Percentiles rank a stretch among this genome's conserved stretches.
Evolutionary conservation across 2,329 filamentous ascomycete genomes (phyloP).

Genomic region (Pyrenochaeta sp.): DNA sequence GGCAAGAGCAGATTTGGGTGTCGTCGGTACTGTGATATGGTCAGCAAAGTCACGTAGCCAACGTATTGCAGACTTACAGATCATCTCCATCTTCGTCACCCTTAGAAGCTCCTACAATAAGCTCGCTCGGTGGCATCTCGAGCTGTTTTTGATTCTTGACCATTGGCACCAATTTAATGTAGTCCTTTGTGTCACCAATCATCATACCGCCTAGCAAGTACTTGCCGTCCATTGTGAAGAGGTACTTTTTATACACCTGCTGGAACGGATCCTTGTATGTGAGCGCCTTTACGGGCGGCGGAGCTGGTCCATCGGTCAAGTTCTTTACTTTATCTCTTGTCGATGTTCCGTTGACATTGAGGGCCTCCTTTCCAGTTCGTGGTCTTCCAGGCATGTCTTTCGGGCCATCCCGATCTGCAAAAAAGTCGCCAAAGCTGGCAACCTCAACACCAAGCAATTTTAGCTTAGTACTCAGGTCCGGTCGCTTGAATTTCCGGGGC

Average conservation of each 20-base stretch:
- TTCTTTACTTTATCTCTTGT: conserved; percentile 58
- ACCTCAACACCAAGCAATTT: conserved; percentile 92
- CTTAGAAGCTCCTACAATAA: conserved; percentile 81
- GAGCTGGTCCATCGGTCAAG: conserved; percentile 63
- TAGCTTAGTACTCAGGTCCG: conserved; percentile 89
- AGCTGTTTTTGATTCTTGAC: conserved; percentile 84
- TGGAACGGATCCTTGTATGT: conserved; percentile 90
- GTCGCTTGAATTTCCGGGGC: conserved; percentile 76
- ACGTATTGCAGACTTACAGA: conserved; percentile 57
- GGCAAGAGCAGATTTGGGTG: conserved; percentile 90
- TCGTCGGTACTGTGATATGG: conserved; percentile 68
- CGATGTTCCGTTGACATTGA: conserved; percentile 42
- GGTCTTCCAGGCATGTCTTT: conserved; percentile 72
- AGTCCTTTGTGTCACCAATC: conserved; percentile 92
- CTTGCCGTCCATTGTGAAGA: conserved; percentile 89
- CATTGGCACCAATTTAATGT: conserved; percentile 86
- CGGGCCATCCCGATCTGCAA: conserved; percentile 85
- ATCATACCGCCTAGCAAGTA: conserved; percentile 96
- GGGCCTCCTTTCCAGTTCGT: conserved; percentile 53
- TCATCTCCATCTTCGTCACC: conserved; percentile 80
- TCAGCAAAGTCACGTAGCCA: conserved; percentile 20
- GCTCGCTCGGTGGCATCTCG: conserved; percentile 79
- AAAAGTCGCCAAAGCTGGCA: conserved; percentile 93
- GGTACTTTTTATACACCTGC: conserved; percentile 91
- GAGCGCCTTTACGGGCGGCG: conserved; percentile 77